Percentiles rank a stretch among this genome's conserved stretches.
Evolutionary conservation across 352 stramenopile species (phyloP).

Genomic region (Discostella stelligera): DNA sequence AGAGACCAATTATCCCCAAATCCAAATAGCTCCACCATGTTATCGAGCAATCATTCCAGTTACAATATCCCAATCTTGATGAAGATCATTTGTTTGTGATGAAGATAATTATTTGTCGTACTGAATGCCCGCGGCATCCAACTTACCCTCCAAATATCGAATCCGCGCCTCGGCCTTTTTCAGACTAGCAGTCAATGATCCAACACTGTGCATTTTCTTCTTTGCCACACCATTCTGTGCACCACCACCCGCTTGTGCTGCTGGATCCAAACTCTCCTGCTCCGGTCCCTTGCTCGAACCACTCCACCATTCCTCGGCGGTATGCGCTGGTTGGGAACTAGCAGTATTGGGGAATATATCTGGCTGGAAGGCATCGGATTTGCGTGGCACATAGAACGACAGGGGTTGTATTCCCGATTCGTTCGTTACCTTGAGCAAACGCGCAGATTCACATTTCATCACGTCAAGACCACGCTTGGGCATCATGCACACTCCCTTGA

Average conservation of each 20-base stretch:
- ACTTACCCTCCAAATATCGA: constrained; percentile 72
- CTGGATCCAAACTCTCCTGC: constrained; percentile 91
- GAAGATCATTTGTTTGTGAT: no score
- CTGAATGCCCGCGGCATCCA: constrained; percentile 66
- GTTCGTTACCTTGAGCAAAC: constrained; percentile 89
- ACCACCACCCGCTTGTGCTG: not conserved
- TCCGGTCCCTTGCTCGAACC: constrained; percentile 92
- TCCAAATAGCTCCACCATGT: not conserved
- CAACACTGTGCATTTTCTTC: constrained; percentile 72
- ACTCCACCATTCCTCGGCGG: constrained; percentile 92
- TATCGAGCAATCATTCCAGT: not conserved
- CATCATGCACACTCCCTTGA: constrained; percentile 97
- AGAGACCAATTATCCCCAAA: not conserved
- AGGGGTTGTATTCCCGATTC: constrained; percentile 91
- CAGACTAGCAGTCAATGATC: constrained; percentile 68
- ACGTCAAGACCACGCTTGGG: constrained; percentile 98
- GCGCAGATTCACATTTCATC: constrained; percentile 95
- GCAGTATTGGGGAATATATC: constrained; percentile 98
- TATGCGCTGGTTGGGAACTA: constrained; percentile 91
- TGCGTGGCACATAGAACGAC: constrained; percentile 93
- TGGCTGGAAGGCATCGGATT: constrained; percentile 99
- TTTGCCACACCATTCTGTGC: constrained; percentile 24
- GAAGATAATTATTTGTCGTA: constrained; percentile 25
- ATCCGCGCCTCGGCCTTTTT: constrained; percentile 74
- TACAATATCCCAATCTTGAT: no score